phyloP scores from a whole-genome alignment of 192 early-diverging fungal species.

The Coemansia sp. region DNA sequence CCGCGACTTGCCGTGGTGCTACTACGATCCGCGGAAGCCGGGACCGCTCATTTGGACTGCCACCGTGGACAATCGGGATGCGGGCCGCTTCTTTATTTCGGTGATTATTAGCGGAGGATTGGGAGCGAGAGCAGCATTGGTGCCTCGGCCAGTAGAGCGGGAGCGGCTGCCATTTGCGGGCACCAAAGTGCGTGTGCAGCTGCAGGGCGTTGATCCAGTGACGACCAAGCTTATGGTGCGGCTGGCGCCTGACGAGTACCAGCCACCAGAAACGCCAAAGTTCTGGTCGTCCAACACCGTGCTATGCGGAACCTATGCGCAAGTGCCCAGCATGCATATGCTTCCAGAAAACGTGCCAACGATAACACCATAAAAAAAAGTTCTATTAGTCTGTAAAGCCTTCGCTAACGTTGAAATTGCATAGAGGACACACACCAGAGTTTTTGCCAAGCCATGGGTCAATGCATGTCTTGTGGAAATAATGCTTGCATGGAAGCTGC shows the following conservation, averaged over 20 bases:
- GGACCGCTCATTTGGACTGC: slow-evolving; percentile 50
- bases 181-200: slow-evolving; percentile 42
- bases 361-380: background rate
- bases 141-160: slow-evolving; percentile 21
- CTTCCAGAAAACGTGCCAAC: slow-evolving; percentile 7
- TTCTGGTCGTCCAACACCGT: slow-evolving; percentile 20
- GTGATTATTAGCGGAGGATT: slow-evolving; percentile 12
- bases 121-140: slow-evolving; percentile 15
- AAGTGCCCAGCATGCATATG: slow-evolving; percentile 1
- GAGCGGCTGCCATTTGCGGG: slow-evolving; percentile 38
- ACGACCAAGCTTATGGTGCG: slow-evolving; percentile 19
- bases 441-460: slow-evolving; percentile 40
- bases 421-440: slow-evolving; percentile 41
- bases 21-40: slow-evolving; percentile 27
- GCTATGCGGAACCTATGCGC: background rate
- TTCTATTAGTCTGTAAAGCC: slow-evolving; percentile 4
- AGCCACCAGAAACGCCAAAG: slow-evolving; percentile 32
- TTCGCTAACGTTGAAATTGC: slow-evolving; percentile 40
- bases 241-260: slow-evolving; percentile 38
- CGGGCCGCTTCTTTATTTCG: slow-evolving; percentile 31
- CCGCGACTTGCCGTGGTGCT: slow-evolving; percentile 37
- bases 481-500: slow-evolving; percentile 40
- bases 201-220: slow-evolving; percentile 19
- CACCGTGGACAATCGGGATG: slow-evolving; percentile 39
- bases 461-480: slow-evolving; percentile 43